Base-by-base conservation (phyloP, 1,139 yeast species). In the Ogataea hybrid region DNA sequence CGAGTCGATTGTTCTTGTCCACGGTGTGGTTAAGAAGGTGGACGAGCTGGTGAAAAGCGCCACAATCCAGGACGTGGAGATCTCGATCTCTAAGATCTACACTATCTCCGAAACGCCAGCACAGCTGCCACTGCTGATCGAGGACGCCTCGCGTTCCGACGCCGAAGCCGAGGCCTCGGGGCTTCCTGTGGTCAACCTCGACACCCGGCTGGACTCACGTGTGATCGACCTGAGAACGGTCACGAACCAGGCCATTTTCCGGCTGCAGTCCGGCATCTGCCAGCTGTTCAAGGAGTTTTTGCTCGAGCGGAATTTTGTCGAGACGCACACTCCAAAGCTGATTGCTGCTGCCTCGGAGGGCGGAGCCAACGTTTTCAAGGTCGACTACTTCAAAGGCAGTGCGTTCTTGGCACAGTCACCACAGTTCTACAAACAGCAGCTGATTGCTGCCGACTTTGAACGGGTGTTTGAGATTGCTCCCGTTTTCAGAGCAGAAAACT, bases 371-470 rank as follows among this genome's bases (percentile, higher is more conserved):
- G 97, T 94, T 35, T 92, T 92, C 70, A 95, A 87, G 68, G 83
- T 92, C 49, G 74, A 84, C 40, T 94, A 94, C 69, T 94, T 92
- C 76, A 90, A 92, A 68, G 81, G 90, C 48, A 81, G 83, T 50
- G 97, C 97, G 7, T 92, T 77, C 68, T 73, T 92, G 62, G 98
- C 99, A 25, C 99, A 92, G 73, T 88, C 97, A 33, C 99, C 99
- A 40, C 99, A 92, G 73, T 77, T 92, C 56, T 88, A 92, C 76
- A 92, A 92, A 73, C 97, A 92, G 72, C 96, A 92, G 77, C 79
- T 92, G 64, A 92, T 92, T 68, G 96, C 97, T 41, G 95, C 96
- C 49, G 99, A 92, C 70, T 92, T 92, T 60, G 98, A 92, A 71
- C 81, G 78, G 59, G 99, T 92, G 39, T 94, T 81, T 62, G 99